Conservation (phyloP, 768 basidiomycete genomes). For the Tubosaeta brunneosetosa region DNA sequence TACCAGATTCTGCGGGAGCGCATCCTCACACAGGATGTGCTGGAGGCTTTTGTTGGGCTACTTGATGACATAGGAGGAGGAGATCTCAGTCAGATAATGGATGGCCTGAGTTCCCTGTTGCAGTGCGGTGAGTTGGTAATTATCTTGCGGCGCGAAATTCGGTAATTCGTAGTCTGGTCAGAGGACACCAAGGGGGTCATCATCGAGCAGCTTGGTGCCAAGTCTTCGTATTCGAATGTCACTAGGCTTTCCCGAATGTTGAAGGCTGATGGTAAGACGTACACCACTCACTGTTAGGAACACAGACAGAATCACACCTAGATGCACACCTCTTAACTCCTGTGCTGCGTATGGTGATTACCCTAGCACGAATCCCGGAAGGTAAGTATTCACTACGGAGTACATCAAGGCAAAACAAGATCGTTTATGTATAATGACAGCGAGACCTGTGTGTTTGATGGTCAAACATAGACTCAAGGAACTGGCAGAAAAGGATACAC, state of each 20-base stretch:
- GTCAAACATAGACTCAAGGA: slow-evolving; percentile 14
- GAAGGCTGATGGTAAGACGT: slow-evolving; percentile 9
- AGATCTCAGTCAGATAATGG: slow-evolving; percentile 20
- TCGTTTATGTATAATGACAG: too few relatives aligned
- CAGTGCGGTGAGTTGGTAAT: slow-evolving; percentile 11
- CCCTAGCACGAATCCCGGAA: slow-evolving; percentile 14
- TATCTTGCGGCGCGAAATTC: not conserved
- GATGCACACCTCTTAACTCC: slow-evolving; percentile 10
- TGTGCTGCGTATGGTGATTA: slow-evolving; percentile 16
- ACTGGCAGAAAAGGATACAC: slow-evolving; percentile 7
- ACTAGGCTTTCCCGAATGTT: slow-evolving; percentile 16
- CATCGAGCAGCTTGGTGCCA: slow-evolving; percentile 3
- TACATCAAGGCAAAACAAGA: not conserved
- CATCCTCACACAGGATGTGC: slow-evolving; percentile 13
- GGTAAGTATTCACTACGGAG: slow-evolving; percentile 2
- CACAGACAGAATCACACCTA: not conserved
- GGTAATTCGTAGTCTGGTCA: not conserved
- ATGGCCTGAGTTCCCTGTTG: slow-evolving; percentile 16
- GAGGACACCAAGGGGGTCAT: slow-evolving; percentile 10
- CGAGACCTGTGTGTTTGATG: not conserved
- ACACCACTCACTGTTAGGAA: too few relatives aligned
- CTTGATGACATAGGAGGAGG: slow-evolving; percentile 8
- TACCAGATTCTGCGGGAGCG: slow-evolving; percentile 10
- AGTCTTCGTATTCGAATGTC: not conserved
- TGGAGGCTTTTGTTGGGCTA: slow-evolving; percentile 10